Conservation (phyloP, 169 alveolate genomes). For the Plasmodium falciparum region DNA sequence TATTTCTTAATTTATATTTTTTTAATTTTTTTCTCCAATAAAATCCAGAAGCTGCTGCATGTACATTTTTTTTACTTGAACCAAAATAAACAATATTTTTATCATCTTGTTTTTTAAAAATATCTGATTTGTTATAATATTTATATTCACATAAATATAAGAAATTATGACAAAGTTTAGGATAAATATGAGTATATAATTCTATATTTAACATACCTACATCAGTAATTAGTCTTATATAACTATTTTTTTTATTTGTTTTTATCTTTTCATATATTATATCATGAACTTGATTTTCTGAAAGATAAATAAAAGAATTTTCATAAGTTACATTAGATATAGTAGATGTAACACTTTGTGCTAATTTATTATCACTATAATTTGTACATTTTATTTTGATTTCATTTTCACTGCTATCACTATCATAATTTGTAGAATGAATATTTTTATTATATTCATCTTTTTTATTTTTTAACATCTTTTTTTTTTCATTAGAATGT, state of each 20-base stretch:
- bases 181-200: constrained; percentile 36
- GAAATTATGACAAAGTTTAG: constrained; percentile 75
- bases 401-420: constrained; percentile 68
- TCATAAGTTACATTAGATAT: constrained; percentile 49
- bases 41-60: constrained; percentile 73
- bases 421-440: constrained; percentile 2
- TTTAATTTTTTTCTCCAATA: constrained; percentile 75
- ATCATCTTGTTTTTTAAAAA: constrained; percentile 56
- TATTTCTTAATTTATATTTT: constrained; percentile 49
- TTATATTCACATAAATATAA: constrained; percentile 63
- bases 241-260: constrained; percentile 66
- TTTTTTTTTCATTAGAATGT: neutral
- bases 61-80: constrained; percentile 44
- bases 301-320: constrained; percentile 45
- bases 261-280: constrained; percentile 43
- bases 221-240: constrained; percentile 70
- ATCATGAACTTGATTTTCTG: constrained; percentile 54
- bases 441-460: neutral
- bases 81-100: constrained; percentile 58
- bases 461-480: constrained; percentile 3
- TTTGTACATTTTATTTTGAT: constrained; percentile 75
- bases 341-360: constrained; percentile 75
- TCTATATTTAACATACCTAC: constrained; percentile 74
- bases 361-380: constrained; percentile 71
- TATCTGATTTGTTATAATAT: constrained; percentile 73